Evolutionary conservation across 306 rosid species (phyloP).

Genomic region (Fagus sylvatica): DNA sequence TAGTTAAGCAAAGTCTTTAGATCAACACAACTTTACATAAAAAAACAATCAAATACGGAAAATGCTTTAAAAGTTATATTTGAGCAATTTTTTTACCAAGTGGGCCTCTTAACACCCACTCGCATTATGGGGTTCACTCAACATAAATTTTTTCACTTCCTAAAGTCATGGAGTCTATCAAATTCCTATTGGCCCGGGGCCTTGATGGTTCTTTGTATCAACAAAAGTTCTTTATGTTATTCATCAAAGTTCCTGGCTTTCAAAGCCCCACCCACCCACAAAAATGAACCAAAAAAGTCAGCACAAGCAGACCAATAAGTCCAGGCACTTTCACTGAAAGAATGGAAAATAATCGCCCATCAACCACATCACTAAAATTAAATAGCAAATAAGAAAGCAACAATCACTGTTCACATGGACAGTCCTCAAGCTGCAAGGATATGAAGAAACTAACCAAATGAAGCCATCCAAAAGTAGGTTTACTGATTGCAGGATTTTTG

Average conservation of each 20-base stretch:
- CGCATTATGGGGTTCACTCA: background rate
- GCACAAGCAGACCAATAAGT: background rate
- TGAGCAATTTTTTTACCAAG: background rate
- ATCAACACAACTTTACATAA: background rate
- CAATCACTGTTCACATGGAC: background rate
- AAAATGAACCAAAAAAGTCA: background rate
- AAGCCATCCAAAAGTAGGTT: slow-evolving; percentile 87
- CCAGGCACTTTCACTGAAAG: background rate
- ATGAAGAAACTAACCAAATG: slow-evolving; percentile 51
- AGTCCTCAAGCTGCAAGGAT: slow-evolving; percentile 17
- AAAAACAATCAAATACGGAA: background rate
- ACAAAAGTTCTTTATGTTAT: background rate
- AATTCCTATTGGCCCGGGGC: background rate
- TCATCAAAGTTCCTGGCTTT: background rate
- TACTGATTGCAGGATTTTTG: slow-evolving; percentile 51
- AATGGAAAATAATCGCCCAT: background rate
- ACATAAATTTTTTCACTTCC: background rate
- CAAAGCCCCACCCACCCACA: background rate
- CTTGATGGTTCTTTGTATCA: background rate
- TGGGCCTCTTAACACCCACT: background rate
- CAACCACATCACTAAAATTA: background rate
- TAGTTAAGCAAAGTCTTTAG: background rate
- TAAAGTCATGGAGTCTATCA: background rate
- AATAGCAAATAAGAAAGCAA: background rate
- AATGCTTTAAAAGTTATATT: background rate